Evolutionary conservation across 257 asterid genomes (phyloP), one percentile per base, ranked within the genome.

Genomic region (Ligustrum vulgare): DNA sequence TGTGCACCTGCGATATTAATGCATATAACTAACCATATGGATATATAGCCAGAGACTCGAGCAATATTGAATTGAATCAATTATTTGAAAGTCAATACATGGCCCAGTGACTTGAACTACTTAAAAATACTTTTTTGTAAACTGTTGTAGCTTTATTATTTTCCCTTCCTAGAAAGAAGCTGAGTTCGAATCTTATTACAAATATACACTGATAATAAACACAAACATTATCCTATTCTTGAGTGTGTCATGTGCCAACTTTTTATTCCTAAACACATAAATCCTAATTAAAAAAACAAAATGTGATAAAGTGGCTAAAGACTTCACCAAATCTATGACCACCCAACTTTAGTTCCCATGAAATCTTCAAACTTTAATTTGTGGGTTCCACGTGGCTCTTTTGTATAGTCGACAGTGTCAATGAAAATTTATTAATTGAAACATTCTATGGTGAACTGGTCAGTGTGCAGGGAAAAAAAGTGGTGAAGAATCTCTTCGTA

Each of bases 391-490:
- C 34, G 18, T 67, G 16, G 12, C 43, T 33, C 15, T n/a, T 9
- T 6, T 15, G 70, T 7, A 12, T 0, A 11, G 6, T 66, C 6
- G 20, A 2, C 12, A 2, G 23, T 67, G 20, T 54, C 25, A 54
- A 54, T 0, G 63, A 54, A 54, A 25, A 54, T 54, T n/a, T n/a
- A 54, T 54, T 54, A 82, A 75, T 70, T 76, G 71, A 75, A 60
- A 69, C 36, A 23, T 39, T 62, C 32, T 73, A 23, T 37, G 58
- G 49, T 79, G 49, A 73, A 39, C 67, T 63, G 75, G 73, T 81
- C 74, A 89, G 76, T 89, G 93, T 62, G 97, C 91, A 60, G 98
- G 97, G 82, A 90, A 93, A 83, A 93, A 91, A 84, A 91, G 96
- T 80, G 97, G 96, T 15, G 93, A 77, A 60, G 96, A 86, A 84